These are phyloP conservation scores for Dipodascopsis uninucleata DNA, from an alignment of 805 yeast species.

Conservation along the genomic window DNA sequence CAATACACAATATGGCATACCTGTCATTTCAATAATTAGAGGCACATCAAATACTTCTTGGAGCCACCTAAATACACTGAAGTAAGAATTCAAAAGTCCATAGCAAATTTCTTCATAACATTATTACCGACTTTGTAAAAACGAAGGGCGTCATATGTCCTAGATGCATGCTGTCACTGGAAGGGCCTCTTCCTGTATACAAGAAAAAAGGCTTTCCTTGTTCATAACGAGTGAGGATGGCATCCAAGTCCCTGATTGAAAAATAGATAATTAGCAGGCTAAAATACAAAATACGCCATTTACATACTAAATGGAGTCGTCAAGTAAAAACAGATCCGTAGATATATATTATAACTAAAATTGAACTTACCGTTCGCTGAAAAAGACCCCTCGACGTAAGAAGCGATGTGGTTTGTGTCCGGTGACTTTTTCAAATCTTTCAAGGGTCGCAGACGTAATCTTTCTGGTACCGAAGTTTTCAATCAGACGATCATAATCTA, in stretches of 20 bases:
- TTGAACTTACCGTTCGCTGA: constrained; percentile 61
- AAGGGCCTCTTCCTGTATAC: constrained; percentile 97
- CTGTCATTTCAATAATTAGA: constrained; percentile 67
- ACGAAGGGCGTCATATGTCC: constrained; percentile 96
- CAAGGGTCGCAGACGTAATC: constrained; percentile 66
- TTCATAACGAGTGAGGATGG: constrained; percentile 83
- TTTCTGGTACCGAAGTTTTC: constrained; percentile 80
- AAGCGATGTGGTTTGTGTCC: constrained; percentile 91
- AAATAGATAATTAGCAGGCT: neutral
- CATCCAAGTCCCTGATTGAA: constrained; percentile 41
- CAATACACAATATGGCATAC: constrained; percentile 9
- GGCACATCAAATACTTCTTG: constrained; percentile 98
- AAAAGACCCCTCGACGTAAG: constrained; percentile 85
- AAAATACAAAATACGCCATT: neutral
- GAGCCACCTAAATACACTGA: constrained; percentile 55
- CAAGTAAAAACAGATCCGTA: constrained; percentile 47
- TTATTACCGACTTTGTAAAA: constrained; percentile 59
- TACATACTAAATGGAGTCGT: constrained; percentile 38
- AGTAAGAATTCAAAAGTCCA: neutral
- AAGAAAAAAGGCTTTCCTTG: constrained; percentile 92
- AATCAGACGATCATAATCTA: constrained; percentile 87
- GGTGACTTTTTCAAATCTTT: constrained; percentile 72
- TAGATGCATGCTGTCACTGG: constrained; percentile 88
- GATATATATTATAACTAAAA: neutral
- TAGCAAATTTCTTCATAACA: neutral